phyloP scores from a whole-genome alignment of 495 filamentous ascomycete genomes.

The Durotheca rogersii region DNA sequence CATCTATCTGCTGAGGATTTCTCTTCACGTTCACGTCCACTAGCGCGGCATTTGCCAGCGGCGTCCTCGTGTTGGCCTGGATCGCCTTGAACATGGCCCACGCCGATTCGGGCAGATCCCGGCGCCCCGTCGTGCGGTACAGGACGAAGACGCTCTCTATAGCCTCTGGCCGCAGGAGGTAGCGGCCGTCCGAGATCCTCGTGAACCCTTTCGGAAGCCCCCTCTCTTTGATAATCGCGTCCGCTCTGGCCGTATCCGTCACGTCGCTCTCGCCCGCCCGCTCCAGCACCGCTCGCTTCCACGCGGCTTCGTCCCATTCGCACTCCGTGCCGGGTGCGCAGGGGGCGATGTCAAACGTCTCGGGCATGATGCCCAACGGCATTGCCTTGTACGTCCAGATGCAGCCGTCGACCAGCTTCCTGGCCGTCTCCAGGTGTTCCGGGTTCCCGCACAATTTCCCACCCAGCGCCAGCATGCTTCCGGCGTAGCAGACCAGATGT shows the following conservation, averaged over 20 bases:
- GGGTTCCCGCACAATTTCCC: constrained; percentile 70
- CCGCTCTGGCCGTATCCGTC: constrained; percentile 16
- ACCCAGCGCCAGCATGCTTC: constrained; percentile 89
- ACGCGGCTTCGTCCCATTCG: constrained; percentile 38
- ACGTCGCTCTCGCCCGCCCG: constrained; percentile 12
- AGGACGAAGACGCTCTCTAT: constrained; percentile 72
- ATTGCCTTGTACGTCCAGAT: constrained; percentile 87
- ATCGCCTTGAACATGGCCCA: constrained; percentile 62
- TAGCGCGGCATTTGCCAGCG: constrained; percentile 53
- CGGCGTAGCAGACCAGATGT: constrained; percentile 72
- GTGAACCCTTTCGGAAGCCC: constrained; percentile 65
- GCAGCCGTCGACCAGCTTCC: constrained; percentile 84
- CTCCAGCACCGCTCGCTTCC: constrained; percentile 14
- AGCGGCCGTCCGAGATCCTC: constrained; percentile 56
- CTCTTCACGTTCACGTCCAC: constrained; percentile 39
- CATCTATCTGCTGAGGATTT: constrained; percentile 37
- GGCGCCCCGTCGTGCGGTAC: constrained; percentile 61
- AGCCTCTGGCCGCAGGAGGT: constrained; percentile 72
- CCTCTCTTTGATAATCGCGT: constrained; percentile 53
- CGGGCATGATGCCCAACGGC: constrained; percentile 85
- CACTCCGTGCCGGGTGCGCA: constrained; percentile 51
- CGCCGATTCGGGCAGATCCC: constrained; percentile 53
- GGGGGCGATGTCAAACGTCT: constrained; percentile 59
- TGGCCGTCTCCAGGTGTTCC: constrained; percentile 72
- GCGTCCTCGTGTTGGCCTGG: constrained; percentile 48